Evolutionary conservation across 805 yeast species (phyloP), one percentile per base, ranked within the genome.

Genomic region (Yamadazyma paraphyllophila): DNA sequence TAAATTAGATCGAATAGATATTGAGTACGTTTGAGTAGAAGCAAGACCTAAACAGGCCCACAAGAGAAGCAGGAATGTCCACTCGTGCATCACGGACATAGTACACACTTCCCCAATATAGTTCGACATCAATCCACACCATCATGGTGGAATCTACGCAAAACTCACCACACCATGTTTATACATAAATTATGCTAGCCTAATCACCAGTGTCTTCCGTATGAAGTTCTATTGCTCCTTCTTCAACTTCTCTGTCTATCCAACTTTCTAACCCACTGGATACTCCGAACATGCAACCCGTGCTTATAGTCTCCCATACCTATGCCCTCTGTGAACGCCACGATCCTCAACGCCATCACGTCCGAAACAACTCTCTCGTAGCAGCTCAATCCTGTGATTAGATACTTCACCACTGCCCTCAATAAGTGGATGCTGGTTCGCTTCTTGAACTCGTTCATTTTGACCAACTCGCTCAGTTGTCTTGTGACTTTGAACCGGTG

Each of bases 291-390:
- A 13, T 66, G 67, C 43, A 52, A 49, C 10, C 62, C 55, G 26
- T 61, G 44, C 5, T 47, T 41, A 7, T 50, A 34, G 6, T 52
- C 53, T 1, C 60, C 60, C 1, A 65, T 51, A 1, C 73, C 70
- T n/a, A 64, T 42, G 3, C 27, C 44, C 24, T 46, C 44, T 15
- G 76, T 67, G 12, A 67, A 53, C 12, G 56, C 44, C 10, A 69
- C 62, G 36, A 76, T 67, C 13, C 67, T 65, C 20, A 61, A 58
- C 1, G 74, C 72, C 4, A 55, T 45, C 31, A 63, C 55, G 39
- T 71, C 76, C 1, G 80, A 70, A 2, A 78, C 54, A 7, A 60
- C 54, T 29, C 73, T 56, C 26, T 74, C 76, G 46, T 76, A 69
- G 14, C 59, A 63, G 15, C 54, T 54, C 36, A 77, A 47, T 1